Conservation (phyloP, 805 yeast species). For the Ogataea pilisensis region DNA sequence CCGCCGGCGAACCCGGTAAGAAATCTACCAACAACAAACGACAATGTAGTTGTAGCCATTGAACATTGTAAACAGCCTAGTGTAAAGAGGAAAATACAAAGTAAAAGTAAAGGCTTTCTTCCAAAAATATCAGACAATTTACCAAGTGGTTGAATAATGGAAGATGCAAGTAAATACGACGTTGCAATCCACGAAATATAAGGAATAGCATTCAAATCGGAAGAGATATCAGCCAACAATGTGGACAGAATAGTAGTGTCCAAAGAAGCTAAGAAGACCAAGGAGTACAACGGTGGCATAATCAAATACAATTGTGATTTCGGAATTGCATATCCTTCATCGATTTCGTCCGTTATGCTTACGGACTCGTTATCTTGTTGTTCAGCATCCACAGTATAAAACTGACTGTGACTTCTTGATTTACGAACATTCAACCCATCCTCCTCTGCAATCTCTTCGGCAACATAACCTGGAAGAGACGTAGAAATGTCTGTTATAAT, state of each 20-base stretch:
- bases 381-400: not conserved
- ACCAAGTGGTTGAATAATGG: constrained; percentile 75
- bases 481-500: constrained; percentile 22
- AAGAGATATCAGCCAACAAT: constrained; percentile 58
- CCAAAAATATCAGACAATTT: constrained; percentile 72
- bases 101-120: constrained; percentile 46
- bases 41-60: constrained; percentile 40
- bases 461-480: constrained; percentile 26
- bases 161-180: constrained; percentile 60
- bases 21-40: constrained; percentile 55
- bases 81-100: constrained; percentile 53
- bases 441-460: constrained; percentile 25
- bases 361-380: not conserved
- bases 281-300: constrained; percentile 39
- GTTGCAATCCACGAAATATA: constrained; percentile 73
- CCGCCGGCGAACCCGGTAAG: constrained; percentile 94
- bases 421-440: constrained; percentile 3
- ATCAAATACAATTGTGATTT: constrained; percentile 29
- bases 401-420: constrained; percentile 2
- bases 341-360: not conserved
- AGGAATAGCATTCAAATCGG: constrained; percentile 61
- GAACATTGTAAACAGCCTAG: constrained; percentile 57
- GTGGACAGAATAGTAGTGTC: constrained; percentile 70
- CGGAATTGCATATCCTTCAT: constrained; percentile 27
- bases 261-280: constrained; percentile 57